Percentiles rank a stretch among this genome's conserved stretches.
These are phyloP conservation scores for Microbotryum intermedium DNA, from an alignment of 1,284 basidiomycete genomes.

Conservation along the genomic window DNA sequence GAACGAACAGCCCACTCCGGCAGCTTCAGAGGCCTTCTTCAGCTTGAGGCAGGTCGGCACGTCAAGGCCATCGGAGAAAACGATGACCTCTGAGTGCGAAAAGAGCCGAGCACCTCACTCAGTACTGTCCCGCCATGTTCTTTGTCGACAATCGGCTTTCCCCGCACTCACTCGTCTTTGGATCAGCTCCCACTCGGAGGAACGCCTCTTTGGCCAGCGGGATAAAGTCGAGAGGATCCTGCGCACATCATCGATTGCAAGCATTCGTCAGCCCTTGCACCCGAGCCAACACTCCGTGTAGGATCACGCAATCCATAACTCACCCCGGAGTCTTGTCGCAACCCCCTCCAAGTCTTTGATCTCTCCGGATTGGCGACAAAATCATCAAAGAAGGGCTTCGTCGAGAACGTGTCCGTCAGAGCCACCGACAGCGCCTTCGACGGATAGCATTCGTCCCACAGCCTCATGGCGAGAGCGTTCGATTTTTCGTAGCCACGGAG, in stretches of 20 bases:
- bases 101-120: not conserved
- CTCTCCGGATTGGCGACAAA: slow-evolving; percentile 54
- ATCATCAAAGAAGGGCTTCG: slow-evolving; percentile 65
- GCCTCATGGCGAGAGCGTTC: slow-evolving; percentile 62
- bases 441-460: slow-evolving; percentile 62
- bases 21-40: slow-evolving; percentile 59
- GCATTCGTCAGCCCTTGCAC: slow-evolving; percentile 42
- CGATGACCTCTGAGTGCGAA: slow-evolving; percentile 48
- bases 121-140: no score
- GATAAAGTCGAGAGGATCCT: slow-evolving; percentile 67
- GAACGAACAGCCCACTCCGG: slow-evolving; percentile 70
- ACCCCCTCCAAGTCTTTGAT: slow-evolving; percentile 61
- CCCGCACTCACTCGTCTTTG: slow-evolving; percentile 44
- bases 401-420: slow-evolving; percentile 84
- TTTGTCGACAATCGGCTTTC: no score
- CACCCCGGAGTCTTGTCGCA: slow-evolving; percentile 62
- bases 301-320: no score
- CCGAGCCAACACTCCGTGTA: not conserved
- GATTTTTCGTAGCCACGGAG: slow-evolving; percentile 67
- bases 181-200: slow-evolving; percentile 55
- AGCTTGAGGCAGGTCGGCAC: slow-evolving; percentile 61
- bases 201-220: slow-evolving; percentile 62
- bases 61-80: slow-evolving; percentile 74
- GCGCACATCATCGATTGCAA: slow-evolving; percentile 41
- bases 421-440: slow-evolving; percentile 53